Evolutionary conservation across 208 protist genomes (phyloP).

Genomic region (Lotmaria passim): DNA sequence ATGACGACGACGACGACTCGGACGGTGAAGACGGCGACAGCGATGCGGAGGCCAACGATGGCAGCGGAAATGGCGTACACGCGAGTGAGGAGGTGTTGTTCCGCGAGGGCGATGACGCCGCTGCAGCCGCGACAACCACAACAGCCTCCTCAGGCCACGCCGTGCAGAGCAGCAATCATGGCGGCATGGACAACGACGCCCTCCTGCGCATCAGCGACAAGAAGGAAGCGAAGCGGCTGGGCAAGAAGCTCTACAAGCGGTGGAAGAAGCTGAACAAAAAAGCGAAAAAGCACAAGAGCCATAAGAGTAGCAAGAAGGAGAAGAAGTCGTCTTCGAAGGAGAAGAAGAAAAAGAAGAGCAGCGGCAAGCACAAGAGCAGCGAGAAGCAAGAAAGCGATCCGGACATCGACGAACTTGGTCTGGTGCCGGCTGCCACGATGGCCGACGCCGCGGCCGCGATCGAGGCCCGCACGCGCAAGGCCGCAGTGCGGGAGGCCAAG

Average conservation of each 20-base stretch:
- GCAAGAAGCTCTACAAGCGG: slow-evolving; percentile 63
- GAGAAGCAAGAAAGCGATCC: slow-evolving; percentile 6
- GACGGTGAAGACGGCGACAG: background rate
- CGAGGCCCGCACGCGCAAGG: slow-evolving; percentile 27
- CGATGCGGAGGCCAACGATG: background rate
- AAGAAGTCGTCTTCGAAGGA: slow-evolving; percentile 27
- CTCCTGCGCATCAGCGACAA: slow-evolving; percentile 53
- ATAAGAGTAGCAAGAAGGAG: slow-evolving; percentile 16
- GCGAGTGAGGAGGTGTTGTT: slow-evolving; percentile 8
- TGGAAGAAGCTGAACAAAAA: slow-evolving; percentile 75
- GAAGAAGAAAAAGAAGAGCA: slow-evolving; percentile 31
- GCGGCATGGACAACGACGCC: slow-evolving; percentile 39
- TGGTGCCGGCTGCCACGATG: slow-evolving; percentile 19
- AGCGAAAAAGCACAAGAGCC: slow-evolving; percentile 32
- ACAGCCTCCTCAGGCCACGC: background rate
- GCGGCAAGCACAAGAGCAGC: slow-evolving; percentile 26
- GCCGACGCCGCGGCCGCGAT: slow-evolving; percentile 17
- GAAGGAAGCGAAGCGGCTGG: slow-evolving; percentile 60
- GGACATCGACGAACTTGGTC: slow-evolving; percentile 13
- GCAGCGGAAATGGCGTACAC: background rate
- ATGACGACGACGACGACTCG: background rate
- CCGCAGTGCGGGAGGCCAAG: slow-evolving; percentile 20
- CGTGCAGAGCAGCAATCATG: background rate
- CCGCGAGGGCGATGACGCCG: slow-evolving; percentile 10
- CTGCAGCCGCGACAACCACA: background rate